Evolutionary conservation across 2,329 filamentous ascomycete species (phyloP).

Genomic region (Periconia digitata): DNA sequence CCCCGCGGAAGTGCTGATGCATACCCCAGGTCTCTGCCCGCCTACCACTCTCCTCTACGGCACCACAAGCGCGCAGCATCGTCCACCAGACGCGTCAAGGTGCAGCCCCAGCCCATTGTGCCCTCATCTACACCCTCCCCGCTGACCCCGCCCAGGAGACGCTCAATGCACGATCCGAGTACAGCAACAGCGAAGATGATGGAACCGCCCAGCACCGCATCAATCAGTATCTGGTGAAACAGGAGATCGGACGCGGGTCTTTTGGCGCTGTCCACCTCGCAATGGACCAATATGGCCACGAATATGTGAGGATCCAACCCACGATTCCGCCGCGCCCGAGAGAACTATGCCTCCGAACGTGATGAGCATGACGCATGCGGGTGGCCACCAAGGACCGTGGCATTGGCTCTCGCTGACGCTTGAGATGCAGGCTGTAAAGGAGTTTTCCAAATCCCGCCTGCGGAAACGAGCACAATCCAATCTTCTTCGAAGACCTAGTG

Average conservation of each 20-base stretch:
- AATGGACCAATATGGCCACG: constrained; percentile 83
- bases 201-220: constrained; percentile 80
- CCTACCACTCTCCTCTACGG: constrained; percentile 64
- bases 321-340: constrained; percentile 7
- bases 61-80: constrained; percentile 66
- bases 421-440: constrained; percentile 77
- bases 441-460: constrained; percentile 91
- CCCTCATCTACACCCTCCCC: background rate
- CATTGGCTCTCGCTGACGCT: constrained; percentile 32
- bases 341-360: constrained; percentile 9
- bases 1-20: constrained; percentile 30
- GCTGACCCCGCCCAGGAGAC: constrained; percentile 69
- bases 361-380: constrained; percentile 17
- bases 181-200: constrained; percentile 81
- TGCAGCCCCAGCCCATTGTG: constrained; percentile 27
- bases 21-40: constrained; percentile 55
- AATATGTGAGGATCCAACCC: constrained; percentile 72
- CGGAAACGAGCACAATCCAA: constrained; percentile 89
- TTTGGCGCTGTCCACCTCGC: constrained; percentile 93
- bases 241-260: constrained; percentile 95
- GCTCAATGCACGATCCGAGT: constrained; percentile 83
- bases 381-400: constrained; percentile 20
- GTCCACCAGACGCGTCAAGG: constrained; percentile 64
- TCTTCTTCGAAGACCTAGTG: constrained; percentile 69
- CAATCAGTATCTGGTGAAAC: constrained; percentile 92